A percentile compares a stretch with the other conserved stretches of the same genome.
Evolutionary conservation across 768 basidiomycete genomes (phyloP).

Genomic region (Tephrocybe rancida): DNA sequence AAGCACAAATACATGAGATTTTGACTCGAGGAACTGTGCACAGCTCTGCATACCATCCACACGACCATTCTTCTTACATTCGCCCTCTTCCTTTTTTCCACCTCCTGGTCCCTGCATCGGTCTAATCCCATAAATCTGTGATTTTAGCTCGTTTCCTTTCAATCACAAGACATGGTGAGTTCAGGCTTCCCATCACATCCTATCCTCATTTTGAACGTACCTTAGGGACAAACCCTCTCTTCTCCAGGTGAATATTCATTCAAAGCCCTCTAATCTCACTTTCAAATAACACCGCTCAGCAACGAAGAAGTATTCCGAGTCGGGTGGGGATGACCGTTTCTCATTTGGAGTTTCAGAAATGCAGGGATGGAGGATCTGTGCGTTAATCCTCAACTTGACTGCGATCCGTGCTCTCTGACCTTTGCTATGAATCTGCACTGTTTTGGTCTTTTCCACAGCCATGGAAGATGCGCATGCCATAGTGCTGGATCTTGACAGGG

Average conservation of each 20-base stretch:
- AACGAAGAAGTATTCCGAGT: conserved; percentile 78
- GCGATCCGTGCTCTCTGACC: background rate
- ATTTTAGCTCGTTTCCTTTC: conserved; percentile 8
- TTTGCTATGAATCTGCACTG: background rate
- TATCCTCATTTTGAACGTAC: conserved; percentile 18
- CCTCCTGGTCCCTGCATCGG: conserved; percentile 13
- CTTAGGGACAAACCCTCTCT: conserved; percentile 85
- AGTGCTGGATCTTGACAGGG: conserved; percentile 67
- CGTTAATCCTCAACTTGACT: conserved; percentile 38
- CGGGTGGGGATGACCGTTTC: conserved; percentile 71
- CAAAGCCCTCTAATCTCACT: conserved; percentile 6
- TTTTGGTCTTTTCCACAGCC: conserved; percentile 46
- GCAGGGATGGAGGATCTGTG: conserved; percentile 99
- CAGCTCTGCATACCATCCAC: conserved; percentile 28
- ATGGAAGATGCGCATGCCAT: conserved; percentile 97
- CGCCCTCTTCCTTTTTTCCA: conserved; percentile 25
- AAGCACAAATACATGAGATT: conserved; percentile 30
- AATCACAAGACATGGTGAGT: conserved; percentile 32
- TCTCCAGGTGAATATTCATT: conserved; percentile 59
- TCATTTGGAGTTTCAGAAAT: conserved; percentile 88
- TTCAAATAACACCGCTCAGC: conserved; percentile 42
- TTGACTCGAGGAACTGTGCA: conserved; percentile 26
- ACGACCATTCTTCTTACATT: conserved; percentile 31
- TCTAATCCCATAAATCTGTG: conserved; percentile 12
- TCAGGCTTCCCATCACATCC: conserved; percentile 7